phyloP scores from a whole-genome alignment of 768 basidiomycete genomes.

The Grammothele lineata region DNA sequence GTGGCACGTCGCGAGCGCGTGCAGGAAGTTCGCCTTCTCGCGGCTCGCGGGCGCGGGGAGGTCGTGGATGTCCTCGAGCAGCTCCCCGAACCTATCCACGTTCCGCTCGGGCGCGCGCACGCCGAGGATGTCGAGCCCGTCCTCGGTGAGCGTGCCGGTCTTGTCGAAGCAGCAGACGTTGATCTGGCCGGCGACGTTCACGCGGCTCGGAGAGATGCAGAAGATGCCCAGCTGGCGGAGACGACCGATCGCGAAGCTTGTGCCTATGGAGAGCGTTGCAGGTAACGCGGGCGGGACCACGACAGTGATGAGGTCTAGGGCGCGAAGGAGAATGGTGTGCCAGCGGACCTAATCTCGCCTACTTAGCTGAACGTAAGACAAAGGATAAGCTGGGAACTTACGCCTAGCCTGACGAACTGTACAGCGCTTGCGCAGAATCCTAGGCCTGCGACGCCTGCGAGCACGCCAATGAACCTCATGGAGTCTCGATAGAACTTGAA shows the following conservation, averaged over 20 bases:
- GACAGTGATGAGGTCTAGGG: conserved; percentile 92
- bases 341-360: conserved; percentile 74
- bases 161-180: conserved; percentile 99
- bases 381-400: conserved; percentile 27
- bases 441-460: conserved; percentile 84
- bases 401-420: conserved; percentile 88
- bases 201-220: conserved; percentile 93
- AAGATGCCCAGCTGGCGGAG: conserved; percentile 86
- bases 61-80: conserved; percentile 82
- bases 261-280: conserved; percentile 95
- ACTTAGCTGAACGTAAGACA: background rate
- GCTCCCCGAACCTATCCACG: conserved; percentile 80
- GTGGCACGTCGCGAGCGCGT: conserved; percentile 95
- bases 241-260: conserved; percentile 88
- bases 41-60: conserved; percentile 65
- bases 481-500: conserved; percentile 98
- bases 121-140: conserved; percentile 95
- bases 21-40: conserved; percentile 80
- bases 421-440: conserved; percentile 91
- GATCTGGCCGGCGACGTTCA: conserved; percentile 94
- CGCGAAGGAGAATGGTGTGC: conserved; percentile 88
- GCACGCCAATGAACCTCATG: conserved; percentile 84
- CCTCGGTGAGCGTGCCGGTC: conserved; percentile 97
- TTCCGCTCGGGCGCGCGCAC: conserved; percentile 81
- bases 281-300: conserved; percentile 97